Conservation (phyloP, 2,329 filamentous ascomycete species). For the Trichoderma sp. region DNA sequence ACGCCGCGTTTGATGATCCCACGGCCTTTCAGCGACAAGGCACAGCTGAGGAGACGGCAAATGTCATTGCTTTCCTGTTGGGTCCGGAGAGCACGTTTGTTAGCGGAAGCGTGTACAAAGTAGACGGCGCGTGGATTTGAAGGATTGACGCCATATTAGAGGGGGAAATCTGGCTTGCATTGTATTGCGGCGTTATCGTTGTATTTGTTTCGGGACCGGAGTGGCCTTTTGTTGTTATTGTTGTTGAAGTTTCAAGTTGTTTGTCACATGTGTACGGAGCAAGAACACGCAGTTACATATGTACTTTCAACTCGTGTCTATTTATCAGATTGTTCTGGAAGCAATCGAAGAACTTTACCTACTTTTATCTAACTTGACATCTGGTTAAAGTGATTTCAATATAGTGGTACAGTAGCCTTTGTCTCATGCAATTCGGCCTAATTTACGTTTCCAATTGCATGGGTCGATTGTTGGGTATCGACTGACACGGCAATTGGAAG, state of each 20-base stretch:
- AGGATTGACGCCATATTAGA: neutral
- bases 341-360: neutral
- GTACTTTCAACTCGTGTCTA: neutral
- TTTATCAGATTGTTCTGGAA: neutral
- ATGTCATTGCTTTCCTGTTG: constrained; percentile 47
- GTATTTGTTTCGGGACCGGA: neutral
- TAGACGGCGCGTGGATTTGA: constrained; percentile 42
- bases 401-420: neutral
- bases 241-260: neutral
- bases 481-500: neutral
- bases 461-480: neutral
- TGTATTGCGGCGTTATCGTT: constrained; percentile 13
- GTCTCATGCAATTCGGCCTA: neutral
- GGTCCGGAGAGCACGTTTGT: constrained; percentile 47
- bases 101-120: constrained; percentile 44
- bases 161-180: neutral
- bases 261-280: neutral
- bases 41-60: constrained; percentile 46
- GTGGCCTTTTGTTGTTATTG: neutral
- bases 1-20: constrained; percentile 42
- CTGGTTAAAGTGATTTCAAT: neutral
- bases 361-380: neutral
- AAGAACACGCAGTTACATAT: neutral
- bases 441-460: neutral
- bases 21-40: constrained; percentile 43